phyloP scores from a whole-genome alignment of 1,139 yeast species.

The Lodderomyces oxycetoniae region DNA sequence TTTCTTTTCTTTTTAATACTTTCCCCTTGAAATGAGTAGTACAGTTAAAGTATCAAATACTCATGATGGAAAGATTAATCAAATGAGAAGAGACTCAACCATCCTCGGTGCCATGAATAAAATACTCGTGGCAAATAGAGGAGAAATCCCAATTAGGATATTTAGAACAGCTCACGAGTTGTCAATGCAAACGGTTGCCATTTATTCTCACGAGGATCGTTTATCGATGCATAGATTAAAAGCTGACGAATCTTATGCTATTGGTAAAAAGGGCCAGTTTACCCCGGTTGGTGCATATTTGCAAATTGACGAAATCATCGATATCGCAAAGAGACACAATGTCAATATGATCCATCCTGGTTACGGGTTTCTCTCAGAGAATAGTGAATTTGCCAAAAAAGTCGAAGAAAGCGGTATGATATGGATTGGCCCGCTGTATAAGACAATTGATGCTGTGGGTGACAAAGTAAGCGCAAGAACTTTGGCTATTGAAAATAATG shows the following conservation, averaged over 20 bases:
- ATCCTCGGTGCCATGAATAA: constrained; percentile 66
- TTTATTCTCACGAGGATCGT: constrained; percentile 94
- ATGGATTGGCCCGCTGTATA: constrained; percentile 93
- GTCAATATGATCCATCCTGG: constrained; percentile 99
- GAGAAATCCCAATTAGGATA: constrained; percentile 86
- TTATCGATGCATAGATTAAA: constrained; percentile 91
- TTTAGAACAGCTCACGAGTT: constrained; percentile 97
- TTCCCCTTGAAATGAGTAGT: constrained; percentile 2
- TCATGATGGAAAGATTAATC: constrained; percentile 30
- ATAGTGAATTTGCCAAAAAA: constrained; percentile 88
- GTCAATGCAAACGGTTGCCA: constrained; percentile 96
- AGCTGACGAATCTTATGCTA: constrained; percentile 89
- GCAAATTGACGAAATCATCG: constrained; percentile 92
- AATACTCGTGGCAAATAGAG: constrained; percentile 90
- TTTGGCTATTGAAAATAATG: constrained; percentile 75
- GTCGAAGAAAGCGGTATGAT: constrained; percentile 89
- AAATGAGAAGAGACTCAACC: constrained; percentile 59
- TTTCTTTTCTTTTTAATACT: constrained; percentile 8
- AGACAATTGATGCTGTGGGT: constrained; percentile 93
- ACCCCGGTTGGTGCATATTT: constrained; percentile 96
- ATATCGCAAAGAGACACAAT: constrained; percentile 78
- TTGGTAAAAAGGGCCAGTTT: constrained; percentile 84
- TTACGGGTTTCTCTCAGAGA: constrained; percentile 92
- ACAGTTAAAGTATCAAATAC: constrained; percentile 17
- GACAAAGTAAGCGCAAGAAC: constrained; percentile 94